Evolutionary conservation across 2,329 filamentous ascomycete species (phyloP).

Genomic region (Aspergillus japonicus): DNA sequence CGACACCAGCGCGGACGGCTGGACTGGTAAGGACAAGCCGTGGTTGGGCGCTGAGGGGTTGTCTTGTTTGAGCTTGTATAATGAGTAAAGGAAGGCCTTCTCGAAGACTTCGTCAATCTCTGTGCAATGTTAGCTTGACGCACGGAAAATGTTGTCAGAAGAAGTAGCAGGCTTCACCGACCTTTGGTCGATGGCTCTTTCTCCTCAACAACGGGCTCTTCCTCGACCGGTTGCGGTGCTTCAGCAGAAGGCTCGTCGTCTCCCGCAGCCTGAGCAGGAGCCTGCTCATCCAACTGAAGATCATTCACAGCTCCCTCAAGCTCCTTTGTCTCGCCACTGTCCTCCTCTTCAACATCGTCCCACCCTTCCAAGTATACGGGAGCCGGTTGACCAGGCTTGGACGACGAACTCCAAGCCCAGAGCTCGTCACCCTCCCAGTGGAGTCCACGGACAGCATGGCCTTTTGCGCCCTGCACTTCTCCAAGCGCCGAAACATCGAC

Average conservation of each 20-base stretch:
- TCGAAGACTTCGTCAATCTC: constrained; percentile 67
- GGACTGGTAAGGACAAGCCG: constrained; percentile 61
- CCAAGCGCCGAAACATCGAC: constrained; percentile 59
- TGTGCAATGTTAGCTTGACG: constrained; percentile 30
- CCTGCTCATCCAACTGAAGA: constrained; percentile 35
- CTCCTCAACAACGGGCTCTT: constrained; percentile 38
- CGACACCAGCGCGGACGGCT: constrained; percentile 63
- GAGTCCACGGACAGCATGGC: constrained; percentile 63
- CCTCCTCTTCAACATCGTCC: constrained; percentile 34
- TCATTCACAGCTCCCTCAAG: constrained; percentile 47
- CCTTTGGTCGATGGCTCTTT: constrained; percentile 59
- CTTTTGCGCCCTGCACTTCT: constrained; percentile 60
- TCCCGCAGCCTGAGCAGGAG: constrained; percentile 9
- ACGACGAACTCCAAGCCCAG: constrained; percentile 62
- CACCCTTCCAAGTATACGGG: constrained; percentile 57
- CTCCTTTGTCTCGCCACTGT: constrained; percentile 38
- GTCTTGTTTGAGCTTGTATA: constrained; percentile 59
- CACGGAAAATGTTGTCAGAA: background rate
- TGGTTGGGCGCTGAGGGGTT: constrained; percentile 53
- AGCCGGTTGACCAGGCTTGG: constrained; percentile 52
- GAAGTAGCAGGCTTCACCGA: constrained; percentile 25
- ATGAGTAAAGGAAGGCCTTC: constrained; percentile 63
- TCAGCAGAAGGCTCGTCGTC: constrained; percentile 18
- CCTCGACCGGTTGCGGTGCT: constrained; percentile 20
- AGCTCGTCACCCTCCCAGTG: constrained; percentile 70